Conservation (phyloP, 805 yeast species). For the Dipodascopsis uninucleata region DNA sequence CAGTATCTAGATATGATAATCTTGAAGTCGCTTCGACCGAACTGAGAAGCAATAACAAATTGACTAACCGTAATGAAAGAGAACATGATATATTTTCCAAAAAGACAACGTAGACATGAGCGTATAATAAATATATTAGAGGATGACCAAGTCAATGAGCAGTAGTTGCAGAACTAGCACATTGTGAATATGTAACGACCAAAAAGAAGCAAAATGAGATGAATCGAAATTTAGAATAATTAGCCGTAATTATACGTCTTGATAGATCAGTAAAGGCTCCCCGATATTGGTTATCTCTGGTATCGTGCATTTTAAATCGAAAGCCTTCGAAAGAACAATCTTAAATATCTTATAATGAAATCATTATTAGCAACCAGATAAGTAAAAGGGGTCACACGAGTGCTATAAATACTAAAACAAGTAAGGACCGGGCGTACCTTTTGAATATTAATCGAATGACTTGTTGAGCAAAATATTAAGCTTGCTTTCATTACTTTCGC, state of each 20-base stretch:
- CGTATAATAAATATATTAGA: neutral
- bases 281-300: constrained; percentile 83
- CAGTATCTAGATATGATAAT: too few species aligned
- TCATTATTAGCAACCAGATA: too few species aligned
- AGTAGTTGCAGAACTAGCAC: neutral
- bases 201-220: neutral
- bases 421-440: constrained; percentile 40
- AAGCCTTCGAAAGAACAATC: constrained; percentile 82
- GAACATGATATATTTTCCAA: too few species aligned
- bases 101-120: too few species aligned
- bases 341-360: constrained; percentile 59
- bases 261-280: constrained; percentile 83
- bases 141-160: neutral
- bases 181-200: neutral
- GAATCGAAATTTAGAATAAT: neutral
- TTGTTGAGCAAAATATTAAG: constrained; percentile 82
- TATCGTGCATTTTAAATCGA: constrained; percentile 74
- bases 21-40: too few species aligned
- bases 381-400: neutral
- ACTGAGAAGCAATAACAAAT: too few species aligned
- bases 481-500: constrained; percentile 86
- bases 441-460: constrained; percentile 88
- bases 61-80: too few species aligned
- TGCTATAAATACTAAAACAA: neutral
- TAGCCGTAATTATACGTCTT: constrained; percentile 21